Evolutionary conservation across 306 rosid species (phyloP), one percentile per base, ranked within the genome.

Genomic region (Prosopis cineraria): DNA sequence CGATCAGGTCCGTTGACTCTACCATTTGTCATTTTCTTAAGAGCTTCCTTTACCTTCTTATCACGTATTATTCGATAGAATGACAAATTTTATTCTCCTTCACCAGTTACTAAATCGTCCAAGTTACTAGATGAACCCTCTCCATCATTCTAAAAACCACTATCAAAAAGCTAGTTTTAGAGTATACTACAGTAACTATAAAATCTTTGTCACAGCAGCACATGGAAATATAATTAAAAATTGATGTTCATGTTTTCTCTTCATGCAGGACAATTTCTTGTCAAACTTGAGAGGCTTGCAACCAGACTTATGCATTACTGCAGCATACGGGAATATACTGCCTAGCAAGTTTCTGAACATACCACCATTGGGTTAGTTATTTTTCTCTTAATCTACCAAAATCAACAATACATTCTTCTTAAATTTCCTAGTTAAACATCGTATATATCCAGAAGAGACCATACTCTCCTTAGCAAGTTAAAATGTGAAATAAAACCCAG

Each of bases 261-360:
- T 14, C 34, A 19, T 77, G 81, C 87, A 94, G 96, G 97, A 88
- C 47, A 22, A 39, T 72, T 94, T 94, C 85, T 85, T 94, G 86
- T 88, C 92, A 40, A 73, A 77, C 76, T 90, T 94, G 36, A 89
- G 83, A 81, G 92, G 84, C 75, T 79, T 94, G 85, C 87, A 92
- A 76, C 97, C 97, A 1, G 90, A 92, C 73, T 81, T 94, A 47
- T 94, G 98, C 75, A 78, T 80, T 76, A 82, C 86, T 0, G 89
- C 89, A 1, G 89, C 89, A 9, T 85, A 85, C 73, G 86, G 89
- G 72, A 85, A 85, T 55, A 85, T 85, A 76, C 73, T 82, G 47
- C 89, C 89, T 36, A 79, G 72, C 82, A 76, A 82, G 36, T 82
- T 85, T 79, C 75, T 85, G 8, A 27, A 85, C 63, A 76, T 82